Conservation (phyloP, 257 asterid species). For the Lycium barbarum region DNA sequence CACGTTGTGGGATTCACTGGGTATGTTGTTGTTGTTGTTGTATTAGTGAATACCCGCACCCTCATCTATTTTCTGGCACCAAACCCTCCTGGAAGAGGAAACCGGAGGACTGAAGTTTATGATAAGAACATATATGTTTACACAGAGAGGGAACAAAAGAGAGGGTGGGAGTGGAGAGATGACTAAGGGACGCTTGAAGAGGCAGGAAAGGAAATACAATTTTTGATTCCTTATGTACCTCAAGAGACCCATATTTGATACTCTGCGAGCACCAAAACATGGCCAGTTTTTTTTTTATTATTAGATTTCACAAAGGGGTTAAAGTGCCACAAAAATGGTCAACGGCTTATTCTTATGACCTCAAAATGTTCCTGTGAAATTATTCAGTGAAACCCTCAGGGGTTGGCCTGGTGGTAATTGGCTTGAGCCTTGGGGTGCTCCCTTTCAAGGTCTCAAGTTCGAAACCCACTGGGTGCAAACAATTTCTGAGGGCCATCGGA, state of each 20-base stretch:
- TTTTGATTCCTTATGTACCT: background rate
- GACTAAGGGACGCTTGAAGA: background rate
- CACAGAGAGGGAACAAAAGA: background rate
- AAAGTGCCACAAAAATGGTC: background rate
- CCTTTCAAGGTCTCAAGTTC: no score
- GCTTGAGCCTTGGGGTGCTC: no score
- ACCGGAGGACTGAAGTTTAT: background rate
- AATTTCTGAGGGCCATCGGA: no score
- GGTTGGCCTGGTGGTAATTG: no score
- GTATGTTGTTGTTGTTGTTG: no score
- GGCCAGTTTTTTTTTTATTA: background rate
- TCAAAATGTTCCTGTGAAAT: background rate
- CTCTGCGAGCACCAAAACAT: background rate
- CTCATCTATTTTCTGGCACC: conserved; percentile 17
- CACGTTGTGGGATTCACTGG: no score
- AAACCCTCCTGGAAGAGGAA: background rate
- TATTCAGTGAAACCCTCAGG: no score
- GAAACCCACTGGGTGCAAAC: no score
- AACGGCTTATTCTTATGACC: background rate
- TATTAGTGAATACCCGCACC: no score
- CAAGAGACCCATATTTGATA: background rate
- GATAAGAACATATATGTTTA: background rate
- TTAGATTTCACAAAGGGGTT: background rate
- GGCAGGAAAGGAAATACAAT: background rate
- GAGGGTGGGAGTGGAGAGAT: background rate